Evolutionary conservation across 2,329 filamentous ascomycete genomes (phyloP).

Genomic region (Colletotrichum karsti): DNA sequence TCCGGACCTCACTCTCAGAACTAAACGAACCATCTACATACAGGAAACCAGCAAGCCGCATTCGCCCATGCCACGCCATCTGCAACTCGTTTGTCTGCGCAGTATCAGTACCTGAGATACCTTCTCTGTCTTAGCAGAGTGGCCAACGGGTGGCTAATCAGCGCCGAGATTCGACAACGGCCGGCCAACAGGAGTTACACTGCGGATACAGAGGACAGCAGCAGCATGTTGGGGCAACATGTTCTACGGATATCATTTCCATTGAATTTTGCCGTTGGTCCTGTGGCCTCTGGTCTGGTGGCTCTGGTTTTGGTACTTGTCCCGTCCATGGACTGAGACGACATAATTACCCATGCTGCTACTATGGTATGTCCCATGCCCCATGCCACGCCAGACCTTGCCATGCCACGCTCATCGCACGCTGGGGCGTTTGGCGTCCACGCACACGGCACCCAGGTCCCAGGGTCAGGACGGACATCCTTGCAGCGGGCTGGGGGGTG

Average conservation of each 20-base stretch:
- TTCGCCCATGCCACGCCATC: neutral
- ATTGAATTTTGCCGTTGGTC: neutral
- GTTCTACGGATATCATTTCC: neutral
- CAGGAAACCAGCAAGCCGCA: constrained; percentile 13
- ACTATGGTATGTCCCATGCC: constrained; percentile 9
- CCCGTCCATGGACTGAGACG: constrained; percentile 3
- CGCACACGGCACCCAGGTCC: neutral
- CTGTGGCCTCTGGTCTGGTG: neutral
- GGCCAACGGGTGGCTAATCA: constrained; percentile 1
- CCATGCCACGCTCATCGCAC: constrained; percentile 26
- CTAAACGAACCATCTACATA: neutral
- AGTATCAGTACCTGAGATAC: neutral
- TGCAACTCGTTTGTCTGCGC: constrained; percentile 1
- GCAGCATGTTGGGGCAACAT: neutral
- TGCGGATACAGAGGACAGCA: neutral
- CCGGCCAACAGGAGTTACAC: neutral
- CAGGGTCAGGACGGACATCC: constrained; percentile 9
- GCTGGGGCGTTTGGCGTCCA: constrained; percentile 21
- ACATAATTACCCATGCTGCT: constrained; percentile 21
- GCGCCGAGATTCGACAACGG: neutral
- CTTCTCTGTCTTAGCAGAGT: constrained; percentile 3
- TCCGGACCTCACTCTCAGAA: neutral
- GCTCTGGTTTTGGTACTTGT: neutral
- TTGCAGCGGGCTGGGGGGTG: constrained; percentile 16
- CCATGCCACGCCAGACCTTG: constrained; percentile 16